phyloP scores from a whole-genome alignment of 805 yeast species.

The Candida nanaspora region DNA sequence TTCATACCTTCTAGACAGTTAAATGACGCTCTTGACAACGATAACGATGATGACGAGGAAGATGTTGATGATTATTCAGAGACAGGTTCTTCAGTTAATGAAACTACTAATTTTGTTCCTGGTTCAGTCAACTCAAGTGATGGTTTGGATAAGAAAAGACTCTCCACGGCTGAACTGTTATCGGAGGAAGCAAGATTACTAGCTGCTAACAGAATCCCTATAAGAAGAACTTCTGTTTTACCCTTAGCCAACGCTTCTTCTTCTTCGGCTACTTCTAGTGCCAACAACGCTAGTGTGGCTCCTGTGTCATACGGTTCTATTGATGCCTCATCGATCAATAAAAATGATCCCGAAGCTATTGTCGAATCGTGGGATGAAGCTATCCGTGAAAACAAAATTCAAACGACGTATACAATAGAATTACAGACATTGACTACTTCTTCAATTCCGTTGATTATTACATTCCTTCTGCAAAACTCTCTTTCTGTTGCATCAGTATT shows the following conservation, averaged over 20 bases:
- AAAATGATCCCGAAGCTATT: constrained; percentile 17
- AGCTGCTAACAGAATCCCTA: constrained; percentile 20
- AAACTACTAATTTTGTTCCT: neutral
- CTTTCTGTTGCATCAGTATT: constrained; percentile 47
- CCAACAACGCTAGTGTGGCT: too few species aligned
- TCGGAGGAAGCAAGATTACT: constrained; percentile 23
- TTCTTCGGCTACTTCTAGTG: too few species aligned
- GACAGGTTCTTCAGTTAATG: neutral
- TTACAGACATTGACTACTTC: constrained; percentile 24
- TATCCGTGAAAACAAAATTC: constrained; percentile 5
- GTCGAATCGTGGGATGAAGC: constrained; percentile 28
- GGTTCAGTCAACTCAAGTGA: neutral
- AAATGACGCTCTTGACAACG: constrained; percentile 2
- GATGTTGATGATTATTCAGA: too few species aligned
- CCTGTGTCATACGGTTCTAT: too few species aligned
- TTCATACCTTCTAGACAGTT: constrained; percentile 20
- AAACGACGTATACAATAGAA: constrained; percentile 11
- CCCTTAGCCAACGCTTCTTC: neutral
- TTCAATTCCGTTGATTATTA: constrained; percentile 44
- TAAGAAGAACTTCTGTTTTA: constrained; percentile 8
- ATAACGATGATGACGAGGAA: neutral
- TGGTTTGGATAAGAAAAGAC: neutral
- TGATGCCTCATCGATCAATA: too few species aligned
- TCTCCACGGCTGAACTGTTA: constrained; percentile 5
- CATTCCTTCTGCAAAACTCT: constrained; percentile 48